Conservation (phyloP, 2,329 filamentous ascomycete species). For the Decorospora gaudefroyi region DNA sequence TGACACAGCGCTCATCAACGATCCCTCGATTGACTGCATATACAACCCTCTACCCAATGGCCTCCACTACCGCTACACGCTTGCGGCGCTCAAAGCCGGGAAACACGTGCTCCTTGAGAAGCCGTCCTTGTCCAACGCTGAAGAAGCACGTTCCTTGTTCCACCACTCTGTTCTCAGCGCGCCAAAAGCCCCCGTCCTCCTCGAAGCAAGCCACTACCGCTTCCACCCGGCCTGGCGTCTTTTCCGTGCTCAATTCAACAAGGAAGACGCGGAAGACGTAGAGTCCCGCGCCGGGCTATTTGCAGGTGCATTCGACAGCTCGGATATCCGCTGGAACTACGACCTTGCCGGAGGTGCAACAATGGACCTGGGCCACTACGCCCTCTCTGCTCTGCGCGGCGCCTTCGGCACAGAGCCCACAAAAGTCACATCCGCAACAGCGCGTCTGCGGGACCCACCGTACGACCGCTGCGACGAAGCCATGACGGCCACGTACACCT, state of each 20-base stretch:
- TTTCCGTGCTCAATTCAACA: constrained; percentile 45
- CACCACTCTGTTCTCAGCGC: constrained; percentile 34
- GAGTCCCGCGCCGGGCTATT: constrained; percentile 35
- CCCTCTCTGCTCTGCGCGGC: constrained; percentile 37
- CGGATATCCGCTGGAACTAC: constrained; percentile 50
- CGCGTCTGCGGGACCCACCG: constrained; percentile 11
- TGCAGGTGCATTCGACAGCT: constrained; percentile 29
- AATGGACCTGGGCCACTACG: constrained; percentile 50
- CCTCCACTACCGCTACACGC: constrained; percentile 51
- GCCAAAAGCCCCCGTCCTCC: constrained; percentile 48
- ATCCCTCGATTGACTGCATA: constrained; percentile 48
- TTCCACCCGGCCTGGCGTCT: constrained; percentile 51
- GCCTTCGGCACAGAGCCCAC: constrained; percentile 36
- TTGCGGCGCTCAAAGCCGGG: constrained; percentile 48
- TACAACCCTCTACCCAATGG: constrained; percentile 55
- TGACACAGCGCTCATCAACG: constrained; percentile 44
- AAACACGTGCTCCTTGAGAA: constrained; percentile 57
- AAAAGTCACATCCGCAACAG: constrained; percentile 22
- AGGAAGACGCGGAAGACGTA: constrained; percentile 40
- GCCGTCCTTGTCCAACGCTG: constrained; percentile 51
- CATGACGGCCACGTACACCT: constrained; percentile 27
- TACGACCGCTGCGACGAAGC: constrained; percentile 29
- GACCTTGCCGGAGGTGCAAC: constrained; percentile 46
- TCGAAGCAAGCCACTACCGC: constrained; percentile 54
- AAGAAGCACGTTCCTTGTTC: constrained; percentile 52